Conservation (phyloP, 768 basidiomycete species). For the Nidula microcarpa region DNA sequence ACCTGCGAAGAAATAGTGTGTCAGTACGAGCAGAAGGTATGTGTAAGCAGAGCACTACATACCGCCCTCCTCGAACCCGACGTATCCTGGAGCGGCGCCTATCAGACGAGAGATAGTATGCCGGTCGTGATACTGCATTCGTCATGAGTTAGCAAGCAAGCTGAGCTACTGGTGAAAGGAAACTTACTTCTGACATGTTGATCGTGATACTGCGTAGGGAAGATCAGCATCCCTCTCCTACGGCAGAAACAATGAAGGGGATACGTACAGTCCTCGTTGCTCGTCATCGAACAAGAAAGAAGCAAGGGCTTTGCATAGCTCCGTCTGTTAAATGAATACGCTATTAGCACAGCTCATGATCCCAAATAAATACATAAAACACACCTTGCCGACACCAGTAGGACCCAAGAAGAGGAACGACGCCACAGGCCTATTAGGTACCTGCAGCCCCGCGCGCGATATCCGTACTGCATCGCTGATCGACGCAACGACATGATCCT, state of each 20-base stretch:
- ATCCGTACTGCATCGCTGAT: conserved; percentile 91
- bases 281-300: conserved; percentile 90
- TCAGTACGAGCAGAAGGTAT: not conserved
- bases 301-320: conserved; percentile 85
- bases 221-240: no score
- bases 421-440: conserved; percentile 85
- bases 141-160: conserved; percentile 12
- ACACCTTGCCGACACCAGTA: conserved; percentile 74
- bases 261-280: conserved; percentile 60
- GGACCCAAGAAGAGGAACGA: conserved; percentile 91
- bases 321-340: conserved; percentile 42
- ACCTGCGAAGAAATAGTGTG: conserved; percentile 20
- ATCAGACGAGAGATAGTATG: conserved; percentile 90
- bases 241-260: no score
- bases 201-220: conserved; percentile 54
- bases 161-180: not conserved
- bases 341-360: no score
- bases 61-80: conserved; percentile 86
- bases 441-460: conserved; percentile 87
- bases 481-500: conserved; percentile 82
- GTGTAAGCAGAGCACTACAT: conserved; percentile 1
- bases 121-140: conserved; percentile 77
- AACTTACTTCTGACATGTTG: conserved; percentile 81
- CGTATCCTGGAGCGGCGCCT: conserved; percentile 90
- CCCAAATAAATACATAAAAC: no score